phyloP scores from a whole-genome alignment of 441 rosid genomes.

The Raphanus hybrid region DNA sequence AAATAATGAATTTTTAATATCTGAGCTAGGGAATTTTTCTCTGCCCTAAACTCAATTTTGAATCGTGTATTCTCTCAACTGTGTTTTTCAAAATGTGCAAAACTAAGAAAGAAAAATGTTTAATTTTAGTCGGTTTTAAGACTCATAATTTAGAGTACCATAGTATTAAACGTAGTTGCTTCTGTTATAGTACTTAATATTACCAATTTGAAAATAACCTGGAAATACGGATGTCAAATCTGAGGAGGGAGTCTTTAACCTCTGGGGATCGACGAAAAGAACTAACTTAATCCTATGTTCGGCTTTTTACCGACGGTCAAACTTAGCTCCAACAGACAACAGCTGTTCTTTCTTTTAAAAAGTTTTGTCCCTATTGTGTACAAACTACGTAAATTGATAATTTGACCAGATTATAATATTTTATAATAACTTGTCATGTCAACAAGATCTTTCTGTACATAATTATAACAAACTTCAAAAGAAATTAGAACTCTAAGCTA shows the following conservation, averaged over 20 bases:
- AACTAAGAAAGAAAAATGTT: background rate
- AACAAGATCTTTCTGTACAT: background rate
- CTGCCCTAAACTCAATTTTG: background rate
- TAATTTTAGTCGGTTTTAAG: background rate
- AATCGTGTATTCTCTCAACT: background rate
- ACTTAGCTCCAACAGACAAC: slow-evolving; percentile 32
- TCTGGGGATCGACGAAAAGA: slow-evolving; percentile 40
- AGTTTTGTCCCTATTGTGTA: background rate
- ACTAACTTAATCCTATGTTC: slow-evolving; percentile 32
- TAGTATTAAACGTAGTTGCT: background rate
- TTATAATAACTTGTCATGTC: background rate
- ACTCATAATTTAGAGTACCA: background rate
- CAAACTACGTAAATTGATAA: background rate
- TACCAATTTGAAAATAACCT: background rate
- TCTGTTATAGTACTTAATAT: too few species aligned
- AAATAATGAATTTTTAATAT: background rate
- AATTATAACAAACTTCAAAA: background rate
- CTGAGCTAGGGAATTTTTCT: background rate
- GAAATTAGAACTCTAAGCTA: background rate
- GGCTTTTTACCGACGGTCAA: slow-evolving; percentile 40
- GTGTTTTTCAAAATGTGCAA: background rate
- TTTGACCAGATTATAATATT: background rate
- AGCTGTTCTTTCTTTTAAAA: slow-evolving; percentile 22
- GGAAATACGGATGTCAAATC: slow-evolving; percentile 33
- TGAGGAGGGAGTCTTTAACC: slow-evolving; percentile 40